These are phyloP conservation scores for Mucor lusitanicus DNA, from an alignment of 371 early-diverging fungal genomes.

Conservation along the genomic window DNA sequence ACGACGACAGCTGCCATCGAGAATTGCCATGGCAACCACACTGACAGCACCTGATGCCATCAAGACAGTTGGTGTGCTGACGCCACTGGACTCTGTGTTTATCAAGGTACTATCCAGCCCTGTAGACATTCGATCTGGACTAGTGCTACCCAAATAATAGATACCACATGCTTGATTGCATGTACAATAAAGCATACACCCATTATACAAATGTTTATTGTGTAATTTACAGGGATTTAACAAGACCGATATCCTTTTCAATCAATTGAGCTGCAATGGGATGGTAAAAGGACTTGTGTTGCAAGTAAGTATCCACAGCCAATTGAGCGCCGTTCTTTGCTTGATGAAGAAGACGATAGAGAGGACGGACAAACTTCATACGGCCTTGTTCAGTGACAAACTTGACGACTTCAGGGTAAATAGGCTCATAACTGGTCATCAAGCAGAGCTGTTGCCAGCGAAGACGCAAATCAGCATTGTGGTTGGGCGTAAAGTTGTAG, in stretches of 20 bases:
- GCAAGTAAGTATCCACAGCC: constrained; percentile 80
- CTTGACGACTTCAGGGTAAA: constrained; percentile 73
- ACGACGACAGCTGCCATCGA: not conserved
- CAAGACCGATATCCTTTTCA: constrained; percentile 73
- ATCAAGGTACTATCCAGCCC: constrained; percentile 9
- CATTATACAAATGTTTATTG: not conserved
- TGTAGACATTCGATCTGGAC: constrained; percentile 9
- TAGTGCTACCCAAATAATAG: constrained; percentile 17
- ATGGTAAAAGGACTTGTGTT: constrained; percentile 84
- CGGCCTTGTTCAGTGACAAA: constrained; percentile 90
- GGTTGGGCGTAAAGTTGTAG: constrained; percentile 72
- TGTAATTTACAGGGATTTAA: constrained; percentile 2
- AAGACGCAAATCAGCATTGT: constrained; percentile 87
- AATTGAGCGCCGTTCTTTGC: constrained; percentile 71
- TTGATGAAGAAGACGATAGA: constrained; percentile 70
- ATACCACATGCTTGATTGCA: not conserved
- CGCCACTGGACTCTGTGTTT: constrained; percentile 12
- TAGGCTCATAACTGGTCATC: constrained; percentile 71
- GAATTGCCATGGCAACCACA: not conserved
- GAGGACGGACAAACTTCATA: constrained; percentile 92
- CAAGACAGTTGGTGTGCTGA: not conserved
- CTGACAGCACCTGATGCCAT: not conserved
- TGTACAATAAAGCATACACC: not conserved
- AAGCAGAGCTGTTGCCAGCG: constrained; percentile 88
- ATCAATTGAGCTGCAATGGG: constrained; percentile 88